Conservation (phyloP, 192 early-diverging fungal genomes). For the Umbelopsis ramanniana region DNA sequence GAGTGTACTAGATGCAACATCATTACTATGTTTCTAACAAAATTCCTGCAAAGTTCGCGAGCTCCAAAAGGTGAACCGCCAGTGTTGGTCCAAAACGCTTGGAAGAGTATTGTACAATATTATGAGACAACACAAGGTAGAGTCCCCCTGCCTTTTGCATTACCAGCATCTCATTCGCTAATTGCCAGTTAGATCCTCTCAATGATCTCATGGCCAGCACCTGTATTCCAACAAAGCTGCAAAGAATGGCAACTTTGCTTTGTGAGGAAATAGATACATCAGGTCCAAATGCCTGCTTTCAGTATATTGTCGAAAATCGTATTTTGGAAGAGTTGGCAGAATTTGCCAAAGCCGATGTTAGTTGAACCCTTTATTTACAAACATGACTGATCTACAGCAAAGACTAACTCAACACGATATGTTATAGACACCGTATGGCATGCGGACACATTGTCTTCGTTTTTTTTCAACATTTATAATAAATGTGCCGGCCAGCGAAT, state of each 20-base stretch:
- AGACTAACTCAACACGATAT: not conserved
- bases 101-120: slow-evolving; percentile 14
- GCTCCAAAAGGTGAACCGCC: slow-evolving; percentile 1
- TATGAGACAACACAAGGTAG: slow-evolving; percentile 17
- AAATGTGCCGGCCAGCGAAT: slow-evolving; percentile 38
- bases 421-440: slow-evolving; percentile 44
- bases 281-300: slow-evolving; percentile 28
- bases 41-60: not conserved
- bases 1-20: not conserved
- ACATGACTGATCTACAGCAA: not conserved
- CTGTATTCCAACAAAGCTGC: slow-evolving; percentile 5
- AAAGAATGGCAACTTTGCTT: not conserved
- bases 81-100: not conserved
- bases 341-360: slow-evolving; percentile 46
- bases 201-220: slow-evolving; percentile 21
- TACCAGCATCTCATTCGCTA: not conserved
- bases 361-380: not conserved
- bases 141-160: not conserved
- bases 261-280: not conserved
- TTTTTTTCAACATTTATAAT: slow-evolving; percentile 40
- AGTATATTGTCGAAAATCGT: slow-evolving; percentile 36
- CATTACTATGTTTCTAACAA: not conserved
- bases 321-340: slow-evolving; percentile 40
- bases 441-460: slow-evolving; percentile 42
- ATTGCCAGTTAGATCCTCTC: not conserved